These are phyloP conservation scores for Vigna unguiculata DNA, from an alignment of 306 rosid species.

Conservation along the genomic window DNA sequence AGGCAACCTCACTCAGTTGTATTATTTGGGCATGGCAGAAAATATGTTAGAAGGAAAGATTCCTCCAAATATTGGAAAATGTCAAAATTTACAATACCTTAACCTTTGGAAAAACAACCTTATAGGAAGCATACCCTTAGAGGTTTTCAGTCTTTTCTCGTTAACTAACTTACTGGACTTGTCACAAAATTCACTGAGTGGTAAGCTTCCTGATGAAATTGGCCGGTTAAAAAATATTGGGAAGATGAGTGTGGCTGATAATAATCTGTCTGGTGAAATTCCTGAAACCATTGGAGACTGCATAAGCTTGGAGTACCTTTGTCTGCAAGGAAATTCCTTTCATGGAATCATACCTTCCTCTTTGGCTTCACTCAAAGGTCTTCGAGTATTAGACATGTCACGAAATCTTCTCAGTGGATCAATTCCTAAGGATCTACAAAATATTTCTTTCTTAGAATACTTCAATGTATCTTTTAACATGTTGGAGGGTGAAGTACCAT, in stretches of 20 bases:
- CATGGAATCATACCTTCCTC: slow-evolving; percentile 44
- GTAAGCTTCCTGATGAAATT: slow-evolving; percentile 39
- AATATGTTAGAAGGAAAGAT: slow-evolving; percentile 49
- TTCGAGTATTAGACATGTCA: slow-evolving; percentile 47
- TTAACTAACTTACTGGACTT: slow-evolving; percentile 34
- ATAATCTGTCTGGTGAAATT: slow-evolving; percentile 45
- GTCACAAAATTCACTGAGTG: slow-evolving; percentile 47
- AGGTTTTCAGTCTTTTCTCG: slow-evolving; percentile 31
- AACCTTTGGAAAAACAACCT: slow-evolving; percentile 37
- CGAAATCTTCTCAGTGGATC: slow-evolving; percentile 42
- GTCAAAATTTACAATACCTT: slow-evolving; percentile 2
- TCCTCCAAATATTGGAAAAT: slow-evolving; percentile 37
- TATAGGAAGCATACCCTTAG: slow-evolving; percentile 46
- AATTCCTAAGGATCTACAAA: slow-evolving; percentile 48
- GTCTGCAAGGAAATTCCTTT: slow-evolving; percentile 45
- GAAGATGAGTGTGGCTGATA: slow-evolving; percentile 30
- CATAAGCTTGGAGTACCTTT: slow-evolving; percentile 39
- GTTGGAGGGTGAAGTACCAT: slow-evolving; percentile 57
- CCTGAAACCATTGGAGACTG: slow-evolving; percentile 49
- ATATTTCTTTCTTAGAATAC: slow-evolving; percentile 8
- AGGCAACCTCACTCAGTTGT: slow-evolving; percentile 46
- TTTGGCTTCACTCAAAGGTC: slow-evolving; percentile 43
- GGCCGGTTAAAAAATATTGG: slow-evolving; percentile 24
- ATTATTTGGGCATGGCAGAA: background rate
- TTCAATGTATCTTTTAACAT: slow-evolving; percentile 57